These are phyloP conservation scores for Astragalus membranaceus DNA, from an alignment of 306 rosid genomes.

Conservation along the genomic window DNA sequence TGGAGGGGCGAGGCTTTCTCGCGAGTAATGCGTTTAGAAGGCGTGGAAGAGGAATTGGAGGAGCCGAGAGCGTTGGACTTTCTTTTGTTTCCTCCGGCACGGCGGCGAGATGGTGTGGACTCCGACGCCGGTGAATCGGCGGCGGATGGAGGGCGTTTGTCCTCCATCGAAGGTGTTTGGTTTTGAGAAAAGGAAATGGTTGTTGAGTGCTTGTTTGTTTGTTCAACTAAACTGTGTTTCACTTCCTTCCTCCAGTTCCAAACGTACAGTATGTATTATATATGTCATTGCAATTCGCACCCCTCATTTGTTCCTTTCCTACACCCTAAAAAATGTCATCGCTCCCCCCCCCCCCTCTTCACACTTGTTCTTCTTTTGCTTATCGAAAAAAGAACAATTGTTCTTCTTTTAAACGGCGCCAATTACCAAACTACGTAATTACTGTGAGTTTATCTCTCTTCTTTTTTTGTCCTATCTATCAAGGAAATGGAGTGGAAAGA, in stretches of 20 bases:
- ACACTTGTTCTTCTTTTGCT: too few relatives aligned
- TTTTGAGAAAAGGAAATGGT: not conserved
- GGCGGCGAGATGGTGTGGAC: slow-evolving; percentile 59
- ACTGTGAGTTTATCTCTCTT: too few relatives aligned
- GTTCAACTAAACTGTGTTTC: not conserved
- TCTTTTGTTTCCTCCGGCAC: slow-evolving; percentile 69
- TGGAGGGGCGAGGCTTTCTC: slow-evolving; percentile 55
- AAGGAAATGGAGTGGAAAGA: too few relatives aligned
- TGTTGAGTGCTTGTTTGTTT: not conserved
- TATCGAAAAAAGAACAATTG: too few relatives aligned
- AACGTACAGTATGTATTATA: too few relatives aligned
- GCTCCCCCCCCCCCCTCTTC: too few relatives aligned
- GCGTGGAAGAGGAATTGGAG: slow-evolving; percentile 47
- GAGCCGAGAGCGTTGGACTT: slow-evolving; percentile 39
- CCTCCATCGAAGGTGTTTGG: slow-evolving; percentile 48
- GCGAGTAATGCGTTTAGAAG: slow-evolving; percentile 78
- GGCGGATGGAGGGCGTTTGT: slow-evolving; percentile 50
- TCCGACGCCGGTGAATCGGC: slow-evolving; percentile 54
- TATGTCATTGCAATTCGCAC: not conserved
- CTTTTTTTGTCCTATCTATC: too few relatives aligned
- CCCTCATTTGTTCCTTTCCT: not conserved
- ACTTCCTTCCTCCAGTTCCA: not conserved
- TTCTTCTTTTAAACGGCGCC: too few relatives aligned
- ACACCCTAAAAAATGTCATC: too few relatives aligned
- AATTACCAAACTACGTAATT: too few relatives aligned